Conservation (phyloP, 2,329 filamentous ascomycete genomes). For the Spiromastix sp. region DNA sequence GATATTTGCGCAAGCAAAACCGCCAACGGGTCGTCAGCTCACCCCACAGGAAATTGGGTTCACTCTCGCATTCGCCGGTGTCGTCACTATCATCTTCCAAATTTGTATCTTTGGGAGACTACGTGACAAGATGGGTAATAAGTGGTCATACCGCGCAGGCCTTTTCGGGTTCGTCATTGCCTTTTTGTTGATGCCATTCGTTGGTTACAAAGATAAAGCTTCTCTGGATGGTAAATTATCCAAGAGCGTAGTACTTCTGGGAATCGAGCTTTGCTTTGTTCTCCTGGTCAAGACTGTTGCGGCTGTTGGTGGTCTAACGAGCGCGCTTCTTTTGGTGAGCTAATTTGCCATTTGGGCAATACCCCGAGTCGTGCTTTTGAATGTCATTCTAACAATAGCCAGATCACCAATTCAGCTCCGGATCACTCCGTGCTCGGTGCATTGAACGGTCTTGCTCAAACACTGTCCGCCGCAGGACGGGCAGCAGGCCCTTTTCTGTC, state of each 20-base stretch:
- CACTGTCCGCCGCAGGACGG: constrained; percentile 79
- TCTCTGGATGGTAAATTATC: constrained; percentile 46
- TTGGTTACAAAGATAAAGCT: constrained; percentile 61
- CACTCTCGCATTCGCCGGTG: constrained; percentile 71
- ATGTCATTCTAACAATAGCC: too few species aligned
- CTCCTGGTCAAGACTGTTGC: constrained; percentile 84
- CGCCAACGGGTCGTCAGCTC: constrained; percentile 67
- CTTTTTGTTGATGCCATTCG: constrained; percentile 81
- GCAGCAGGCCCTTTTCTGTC: constrained; percentile 83
- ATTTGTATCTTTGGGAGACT: constrained; percentile 72
- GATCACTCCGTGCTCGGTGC: constrained; percentile 78
- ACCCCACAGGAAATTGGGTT: constrained; percentile 73
- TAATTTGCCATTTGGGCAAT: constrained; percentile 1
- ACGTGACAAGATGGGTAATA: constrained; percentile 71
- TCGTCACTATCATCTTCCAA: constrained; percentile 83
- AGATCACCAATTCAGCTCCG: constrained; percentile 91
- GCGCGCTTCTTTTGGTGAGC: constrained; percentile 73
- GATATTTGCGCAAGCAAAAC: constrained; percentile 69
- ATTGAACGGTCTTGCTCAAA: constrained; percentile 88
- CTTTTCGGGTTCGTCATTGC: constrained; percentile 70
- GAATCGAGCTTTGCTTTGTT: constrained; percentile 67
- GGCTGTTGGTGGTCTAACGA: constrained; percentile 79
- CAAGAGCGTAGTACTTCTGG: constrained; percentile 59
- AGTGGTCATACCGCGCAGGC: constrained; percentile 69
- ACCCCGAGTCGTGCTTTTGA: too few species aligned